Base-by-base conservation (phyloP, 75 land plant species). In the Pinus tabuliformis region DNA sequence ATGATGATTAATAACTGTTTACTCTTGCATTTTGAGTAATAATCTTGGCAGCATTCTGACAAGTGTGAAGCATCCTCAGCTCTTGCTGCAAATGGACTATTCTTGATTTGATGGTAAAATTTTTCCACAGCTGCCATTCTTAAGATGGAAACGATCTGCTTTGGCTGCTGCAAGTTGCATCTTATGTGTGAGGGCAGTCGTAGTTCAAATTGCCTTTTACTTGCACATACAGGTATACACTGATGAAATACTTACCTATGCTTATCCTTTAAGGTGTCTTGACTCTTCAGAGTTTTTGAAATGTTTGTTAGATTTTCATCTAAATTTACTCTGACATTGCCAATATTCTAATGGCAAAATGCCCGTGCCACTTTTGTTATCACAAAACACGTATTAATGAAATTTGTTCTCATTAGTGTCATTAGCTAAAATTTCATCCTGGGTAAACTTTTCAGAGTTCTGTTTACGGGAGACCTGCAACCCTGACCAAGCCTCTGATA, bases 81-180 rank as follows among this genome's bases (percentile, higher is more conserved):
- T n/a, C 54, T 9, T n/a, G 14, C 21, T 68, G 20, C 49, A 18
- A 68, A 37, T 66, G 42, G 36, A 3, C 4, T 6, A 18, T 49
- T 71, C n/a, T 71, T 49, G 73, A 28, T 16, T 56, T 26, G 14
- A 24, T 71, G 16, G 28, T 54, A 24, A 49, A 26, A n/a, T 57
- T 26, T 33, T 84, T 65, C 75, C 74, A 52, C 91, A 97, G 99
- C 78, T 97, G 58, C 99, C 99, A 52, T 82, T 95, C 65, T 73
- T 97, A 77, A 87, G 99, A 80, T 97, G 99, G 99, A 97, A 97
- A 83, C 81, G 91, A 76, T 92, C 85, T 79, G 99, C 99, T 17
- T 30, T 94, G 13, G 98, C 90, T 59, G 99, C 99, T 36, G 99
- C 99, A 8, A 77, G 86, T 75, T 96, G 99, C 88, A 96, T 96